Conservation (phyloP, 148 eudicot genomes). For the Beta vulgaris region DNA sequence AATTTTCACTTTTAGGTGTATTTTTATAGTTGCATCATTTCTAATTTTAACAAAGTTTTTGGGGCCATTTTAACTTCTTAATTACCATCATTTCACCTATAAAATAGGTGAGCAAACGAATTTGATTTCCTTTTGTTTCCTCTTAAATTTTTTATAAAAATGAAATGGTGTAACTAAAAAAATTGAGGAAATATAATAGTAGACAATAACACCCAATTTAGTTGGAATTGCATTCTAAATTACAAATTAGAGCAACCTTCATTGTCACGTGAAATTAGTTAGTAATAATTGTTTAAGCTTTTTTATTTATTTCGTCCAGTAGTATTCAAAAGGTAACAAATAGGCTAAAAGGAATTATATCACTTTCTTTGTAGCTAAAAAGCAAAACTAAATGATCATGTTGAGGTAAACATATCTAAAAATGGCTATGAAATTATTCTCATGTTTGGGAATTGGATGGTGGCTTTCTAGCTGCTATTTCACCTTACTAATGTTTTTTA, state of each 20-base stretch:
- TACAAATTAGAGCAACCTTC: no score
- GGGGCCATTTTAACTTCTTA: no score
- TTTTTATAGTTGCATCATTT: no score
- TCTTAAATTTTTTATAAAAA: no score
- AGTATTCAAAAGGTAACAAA: constrained; percentile 5
- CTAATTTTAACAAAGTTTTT: no score
- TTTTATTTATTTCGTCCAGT: background rate
- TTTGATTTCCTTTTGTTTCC: no score
- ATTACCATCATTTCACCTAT: no score
- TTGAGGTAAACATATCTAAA: constrained; percentile 16
- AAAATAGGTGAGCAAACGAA: no score
- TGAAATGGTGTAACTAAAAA: no score
- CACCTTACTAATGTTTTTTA: background rate
- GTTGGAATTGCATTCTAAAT: no score
- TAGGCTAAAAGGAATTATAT: constrained; percentile 14
- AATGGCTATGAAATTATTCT: constrained; percentile 24
- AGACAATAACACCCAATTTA: background rate
- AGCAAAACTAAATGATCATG: constrained; percentile 17
- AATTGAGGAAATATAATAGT: no score
- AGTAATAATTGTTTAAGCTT: background rate
- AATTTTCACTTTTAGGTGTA: no score
- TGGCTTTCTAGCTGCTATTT: constrained; percentile 11
- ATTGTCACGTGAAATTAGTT: constrained; percentile 11
- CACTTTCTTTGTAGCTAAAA: constrained; percentile 19
- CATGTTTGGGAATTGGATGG: constrained; percentile 19